Conservation (phyloP, 257 asterid species). For the Solanum etuberosum region DNA sequence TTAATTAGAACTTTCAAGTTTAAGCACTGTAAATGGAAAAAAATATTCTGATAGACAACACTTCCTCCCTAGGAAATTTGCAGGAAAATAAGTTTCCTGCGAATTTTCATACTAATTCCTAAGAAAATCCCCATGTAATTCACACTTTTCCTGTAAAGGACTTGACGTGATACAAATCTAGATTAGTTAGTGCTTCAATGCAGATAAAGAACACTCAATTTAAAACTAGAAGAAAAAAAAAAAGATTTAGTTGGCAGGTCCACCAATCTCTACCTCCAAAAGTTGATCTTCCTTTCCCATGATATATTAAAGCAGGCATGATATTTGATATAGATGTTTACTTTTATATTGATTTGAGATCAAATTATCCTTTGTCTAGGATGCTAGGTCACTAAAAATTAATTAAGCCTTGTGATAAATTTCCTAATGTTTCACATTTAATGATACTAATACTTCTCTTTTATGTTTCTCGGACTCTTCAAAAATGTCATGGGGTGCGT, state of each 20-base stretch:
- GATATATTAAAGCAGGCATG: neutral
- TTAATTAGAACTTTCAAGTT: neutral
- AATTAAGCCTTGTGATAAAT: neutral
- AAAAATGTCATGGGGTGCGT: no score
- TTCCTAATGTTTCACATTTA: neutral
- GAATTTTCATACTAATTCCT: no score
- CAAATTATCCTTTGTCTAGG: neutral
- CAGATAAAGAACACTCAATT: accelerated
- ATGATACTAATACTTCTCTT: neutral
- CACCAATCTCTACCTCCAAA: neutral
- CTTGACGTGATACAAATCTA: accelerated
- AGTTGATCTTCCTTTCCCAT: neutral
- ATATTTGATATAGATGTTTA: neutral
- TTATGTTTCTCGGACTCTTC: no score
- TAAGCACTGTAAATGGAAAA: neutral
- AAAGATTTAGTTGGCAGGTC: neutral
- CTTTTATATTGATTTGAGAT: neutral
- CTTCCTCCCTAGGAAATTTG: no score
- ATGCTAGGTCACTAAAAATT: neutral
- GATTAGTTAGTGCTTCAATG: neutral
- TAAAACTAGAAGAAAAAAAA: neutral
- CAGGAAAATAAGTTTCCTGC: no score
- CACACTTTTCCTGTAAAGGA: no score
- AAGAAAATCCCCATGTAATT: no score
- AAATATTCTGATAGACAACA: neutral